Evolutionary conservation across 345 rosid species (phyloP).

Genomic region (Linum usitatissimum): DNA sequence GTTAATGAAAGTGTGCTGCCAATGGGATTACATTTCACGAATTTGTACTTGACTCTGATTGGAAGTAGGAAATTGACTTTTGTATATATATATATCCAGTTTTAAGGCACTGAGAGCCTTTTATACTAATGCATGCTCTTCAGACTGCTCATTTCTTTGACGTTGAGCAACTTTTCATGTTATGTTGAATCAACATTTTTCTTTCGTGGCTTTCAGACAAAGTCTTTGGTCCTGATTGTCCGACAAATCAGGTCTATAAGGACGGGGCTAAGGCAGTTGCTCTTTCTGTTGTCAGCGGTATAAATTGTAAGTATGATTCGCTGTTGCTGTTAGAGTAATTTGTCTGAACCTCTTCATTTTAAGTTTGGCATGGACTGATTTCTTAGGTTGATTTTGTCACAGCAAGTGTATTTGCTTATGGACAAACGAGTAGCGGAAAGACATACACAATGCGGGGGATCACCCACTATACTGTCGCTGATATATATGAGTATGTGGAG

Average conservation of each 20-base stretch:
- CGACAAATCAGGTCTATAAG: constrained; percentile 65
- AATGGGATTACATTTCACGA: too few species aligned
- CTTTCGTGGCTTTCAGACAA: constrained; percentile 46
- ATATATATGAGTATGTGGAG: constrained; percentile 65
- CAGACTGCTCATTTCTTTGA: constrained; percentile 8
- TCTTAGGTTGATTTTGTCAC: constrained; percentile 14
- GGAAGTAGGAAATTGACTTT: too few species aligned
- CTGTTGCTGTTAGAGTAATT: background rate
- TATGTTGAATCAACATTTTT: background rate
- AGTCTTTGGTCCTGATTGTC: constrained; percentile 61
- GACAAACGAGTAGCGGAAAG: constrained; percentile 98
- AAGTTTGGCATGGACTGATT: background rate
- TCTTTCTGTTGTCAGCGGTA: constrained; percentile 75
- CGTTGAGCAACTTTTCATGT: background rate
- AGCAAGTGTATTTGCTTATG: constrained; percentile 96
- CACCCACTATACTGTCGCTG: constrained; percentile 61
- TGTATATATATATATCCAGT: too few species aligned
- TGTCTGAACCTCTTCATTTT: background rate
- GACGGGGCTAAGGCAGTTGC: constrained; percentile 79
- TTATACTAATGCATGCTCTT: background rate
- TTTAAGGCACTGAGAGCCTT: background rate
- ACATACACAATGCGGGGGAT: constrained; percentile 87
- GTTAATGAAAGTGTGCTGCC: too few species aligned
- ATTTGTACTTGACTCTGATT: too few species aligned
- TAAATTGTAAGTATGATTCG: constrained; percentile 42